Evolutionary conservation across 1,139 yeast genomes (phyloP).

Genomic region (Protomyces arabidopsidicola): DNA sequence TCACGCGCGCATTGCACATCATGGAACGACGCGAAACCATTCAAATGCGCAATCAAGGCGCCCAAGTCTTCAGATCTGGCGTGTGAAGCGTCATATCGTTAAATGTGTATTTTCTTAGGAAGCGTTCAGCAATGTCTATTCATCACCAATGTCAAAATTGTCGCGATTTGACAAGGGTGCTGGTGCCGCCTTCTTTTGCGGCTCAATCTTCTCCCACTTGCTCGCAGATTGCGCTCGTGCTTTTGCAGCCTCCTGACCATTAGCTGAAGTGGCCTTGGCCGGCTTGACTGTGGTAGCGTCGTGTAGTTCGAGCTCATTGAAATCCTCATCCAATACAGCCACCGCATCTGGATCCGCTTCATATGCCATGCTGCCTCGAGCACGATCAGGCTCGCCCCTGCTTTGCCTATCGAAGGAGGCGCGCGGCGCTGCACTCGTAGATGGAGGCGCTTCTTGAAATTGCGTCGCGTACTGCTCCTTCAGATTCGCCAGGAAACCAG

Average conservation of each 20-base stretch:
- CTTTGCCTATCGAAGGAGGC: not conserved
- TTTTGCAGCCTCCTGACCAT: not conserved
- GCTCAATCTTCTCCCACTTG: constrained; percentile 1
- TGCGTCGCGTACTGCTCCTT: constrained; percentile 1
- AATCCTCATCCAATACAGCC: constrained; percentile 17
- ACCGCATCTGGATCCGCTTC: not conserved
- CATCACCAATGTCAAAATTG: not conserved
- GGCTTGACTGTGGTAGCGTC: not conserved
- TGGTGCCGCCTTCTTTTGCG: not conserved
- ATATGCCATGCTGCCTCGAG: not conserved
- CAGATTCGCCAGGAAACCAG: constrained; percentile 9
- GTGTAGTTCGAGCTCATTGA: constrained; percentile 13
- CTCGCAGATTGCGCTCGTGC: constrained; percentile 14
- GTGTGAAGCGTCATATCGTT: constrained; percentile 42
- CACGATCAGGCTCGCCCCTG: not conserved
- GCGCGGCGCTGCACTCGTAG: not conserved
- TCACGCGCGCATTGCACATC: constrained; percentile 76
- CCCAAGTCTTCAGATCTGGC: constrained; percentile 75
- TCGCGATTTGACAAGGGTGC: not conserved
- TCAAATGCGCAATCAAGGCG: constrained; percentile 82
- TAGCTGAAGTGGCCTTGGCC: not conserved
- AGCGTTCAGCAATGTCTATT: not conserved
- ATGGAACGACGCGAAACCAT: constrained; percentile 83
- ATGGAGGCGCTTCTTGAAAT: not conserved
- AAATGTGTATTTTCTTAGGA: not conserved